A percentile compares a stretch with the other conserved stretches of the same genome.
phyloP scores from a whole-genome alignment of 1,139 yeast genomes.

The Pneumocystis wakefieldiae region DNA sequence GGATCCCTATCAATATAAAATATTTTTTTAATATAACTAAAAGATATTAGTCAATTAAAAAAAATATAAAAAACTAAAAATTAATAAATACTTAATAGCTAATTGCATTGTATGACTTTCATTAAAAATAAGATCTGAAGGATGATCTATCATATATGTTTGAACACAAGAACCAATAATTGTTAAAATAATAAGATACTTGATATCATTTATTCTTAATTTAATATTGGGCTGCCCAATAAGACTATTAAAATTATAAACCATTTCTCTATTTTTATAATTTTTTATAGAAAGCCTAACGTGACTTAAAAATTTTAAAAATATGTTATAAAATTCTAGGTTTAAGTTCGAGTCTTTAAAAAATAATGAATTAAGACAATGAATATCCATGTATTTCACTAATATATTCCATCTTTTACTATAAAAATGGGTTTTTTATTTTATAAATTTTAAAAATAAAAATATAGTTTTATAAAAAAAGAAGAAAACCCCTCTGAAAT shows the following conservation, averaged over 20 bases:
- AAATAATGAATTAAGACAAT: background rate
- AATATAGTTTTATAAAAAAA: background rate
- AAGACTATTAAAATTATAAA: background rate
- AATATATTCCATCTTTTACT: too few species aligned
- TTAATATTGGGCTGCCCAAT: background rate
- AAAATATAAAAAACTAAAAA: background rate
- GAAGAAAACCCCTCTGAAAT: background rate
- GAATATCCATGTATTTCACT: background rate
- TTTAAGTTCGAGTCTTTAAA: background rate
- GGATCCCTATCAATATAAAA: conserved; percentile 93
- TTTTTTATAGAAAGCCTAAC: background rate
- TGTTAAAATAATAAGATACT: background rate
- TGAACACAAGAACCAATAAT: background rate
- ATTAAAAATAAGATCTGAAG: background rate
- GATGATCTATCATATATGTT: background rate
- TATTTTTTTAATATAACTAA: conserved; percentile 43
- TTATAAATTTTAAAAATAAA: background rate
- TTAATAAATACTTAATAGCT: background rate
- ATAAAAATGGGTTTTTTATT: background rate
- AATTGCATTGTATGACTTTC: background rate
- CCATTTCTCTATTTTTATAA: background rate
- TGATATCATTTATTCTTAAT: background rate
- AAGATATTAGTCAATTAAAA: background rate
- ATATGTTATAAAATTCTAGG: background rate
- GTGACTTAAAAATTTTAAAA: background rate